These are phyloP conservation scores for Penstemon newberryi DNA, from an alignment of 257 asterid species.

Conservation along the genomic window DNA sequence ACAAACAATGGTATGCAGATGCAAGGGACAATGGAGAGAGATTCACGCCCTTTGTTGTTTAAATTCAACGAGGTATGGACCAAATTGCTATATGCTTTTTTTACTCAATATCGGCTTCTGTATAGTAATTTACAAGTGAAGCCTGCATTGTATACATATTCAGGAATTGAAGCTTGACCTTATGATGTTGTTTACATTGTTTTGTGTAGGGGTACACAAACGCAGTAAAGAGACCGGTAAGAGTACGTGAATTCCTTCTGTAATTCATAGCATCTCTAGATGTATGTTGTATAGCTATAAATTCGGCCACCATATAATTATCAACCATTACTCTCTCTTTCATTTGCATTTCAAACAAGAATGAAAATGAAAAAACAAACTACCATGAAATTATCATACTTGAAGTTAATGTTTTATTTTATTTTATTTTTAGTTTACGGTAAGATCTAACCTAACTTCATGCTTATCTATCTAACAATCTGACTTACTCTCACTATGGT, in stretches of 20 bases:
- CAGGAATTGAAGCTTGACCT: neutral
- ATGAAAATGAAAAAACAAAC: no score
- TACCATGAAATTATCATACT: no score
- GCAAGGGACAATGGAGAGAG: conserved; percentile 55
- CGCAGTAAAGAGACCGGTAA: conserved; percentile 93
- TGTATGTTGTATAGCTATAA: conserved; percentile 19
- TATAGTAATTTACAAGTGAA: neutral
- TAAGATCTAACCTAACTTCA: no score
- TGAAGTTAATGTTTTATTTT: no score
- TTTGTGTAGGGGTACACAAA: conserved; percentile 86
- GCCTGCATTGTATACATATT: neutral
- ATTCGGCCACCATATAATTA: no score
- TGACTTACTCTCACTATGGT: no score
- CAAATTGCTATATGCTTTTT: neutral
- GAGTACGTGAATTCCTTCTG: conserved; percentile 68
- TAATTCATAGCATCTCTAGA: conserved; percentile 32
- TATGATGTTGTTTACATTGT: conserved; percentile 14
- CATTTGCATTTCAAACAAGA: no score
- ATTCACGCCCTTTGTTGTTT: conserved; percentile 71
- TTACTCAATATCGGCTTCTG: neutral
- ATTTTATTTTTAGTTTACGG: no score
- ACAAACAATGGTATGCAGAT: conserved; percentile 31
- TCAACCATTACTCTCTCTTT: no score
- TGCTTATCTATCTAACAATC: no score
- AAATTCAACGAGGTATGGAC: conserved; percentile 79